Percentiles rank a stretch among this genome's conserved stretches.
Conservation (phyloP, 2,329 filamentous ascomycete genomes). For the Hypoxylon sp. region DNA sequence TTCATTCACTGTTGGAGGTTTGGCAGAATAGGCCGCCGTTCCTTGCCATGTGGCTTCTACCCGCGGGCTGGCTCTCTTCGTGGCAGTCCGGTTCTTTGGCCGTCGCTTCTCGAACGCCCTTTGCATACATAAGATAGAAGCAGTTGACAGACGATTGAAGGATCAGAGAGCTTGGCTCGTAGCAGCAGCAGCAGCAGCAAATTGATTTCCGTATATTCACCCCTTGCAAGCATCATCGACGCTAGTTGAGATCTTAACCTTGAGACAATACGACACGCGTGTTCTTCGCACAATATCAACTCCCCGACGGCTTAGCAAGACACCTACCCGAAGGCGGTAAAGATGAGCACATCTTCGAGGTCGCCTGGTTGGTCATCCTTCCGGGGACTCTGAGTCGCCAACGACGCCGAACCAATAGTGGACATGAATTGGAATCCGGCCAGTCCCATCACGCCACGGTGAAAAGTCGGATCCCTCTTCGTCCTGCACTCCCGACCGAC, state of each 20-base stretch:
- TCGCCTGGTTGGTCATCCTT: background rate
- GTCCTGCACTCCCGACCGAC: background rate
- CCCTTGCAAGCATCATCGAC: background rate
- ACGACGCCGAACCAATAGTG: background rate
- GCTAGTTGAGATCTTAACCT: background rate
- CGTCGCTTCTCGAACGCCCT: background rate
- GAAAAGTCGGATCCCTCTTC: background rate
- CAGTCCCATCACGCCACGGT: background rate
- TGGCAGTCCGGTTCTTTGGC: slow-evolving; percentile 5
- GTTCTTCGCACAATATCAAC: background rate
- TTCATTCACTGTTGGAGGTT: background rate
- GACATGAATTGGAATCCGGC: background rate
- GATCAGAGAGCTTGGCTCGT: background rate
- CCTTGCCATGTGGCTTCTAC: background rate
- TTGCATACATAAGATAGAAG: background rate
- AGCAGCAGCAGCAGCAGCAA: background rate
- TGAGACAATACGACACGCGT: too few relatives aligned
- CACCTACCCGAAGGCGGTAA: background rate
- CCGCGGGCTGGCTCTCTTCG: slow-evolving; percentile 10
- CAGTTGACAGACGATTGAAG: background rate
- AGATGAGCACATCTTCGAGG: background rate
- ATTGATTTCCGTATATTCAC: background rate
- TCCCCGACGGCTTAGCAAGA: background rate
- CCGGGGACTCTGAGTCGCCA: background rate
- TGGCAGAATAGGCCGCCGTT: background rate